Conservation (phyloP, 495 filamentous ascomycete genomes). For the Cercophora newfieldiana region DNA sequence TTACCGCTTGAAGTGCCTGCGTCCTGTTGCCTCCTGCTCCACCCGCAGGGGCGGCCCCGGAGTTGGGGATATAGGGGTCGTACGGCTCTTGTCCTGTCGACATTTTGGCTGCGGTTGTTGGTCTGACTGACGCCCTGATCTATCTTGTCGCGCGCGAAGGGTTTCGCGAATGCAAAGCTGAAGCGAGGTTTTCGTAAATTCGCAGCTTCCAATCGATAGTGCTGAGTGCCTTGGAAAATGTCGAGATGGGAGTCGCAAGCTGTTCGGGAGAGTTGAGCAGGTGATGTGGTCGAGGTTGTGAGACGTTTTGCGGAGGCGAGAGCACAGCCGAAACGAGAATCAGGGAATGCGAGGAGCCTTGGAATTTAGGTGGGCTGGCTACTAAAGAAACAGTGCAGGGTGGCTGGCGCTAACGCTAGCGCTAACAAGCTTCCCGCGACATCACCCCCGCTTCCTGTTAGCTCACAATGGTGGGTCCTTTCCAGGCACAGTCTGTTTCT, state of each 20-base stretch:
- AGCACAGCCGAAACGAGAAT: conserved; percentile 30
- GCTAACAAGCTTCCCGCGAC: conserved; percentile 1
- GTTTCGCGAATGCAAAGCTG: background rate
- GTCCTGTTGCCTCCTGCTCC: conserved; percentile 49
- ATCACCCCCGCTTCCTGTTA: background rate
- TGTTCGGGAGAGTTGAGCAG: conserved; percentile 24
- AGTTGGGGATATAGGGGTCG: conserved; percentile 86
- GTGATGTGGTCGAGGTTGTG: conserved; percentile 21
- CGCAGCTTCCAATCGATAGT: background rate
- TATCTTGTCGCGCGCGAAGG: conserved; percentile 5
- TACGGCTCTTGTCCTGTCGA: conserved; percentile 72
- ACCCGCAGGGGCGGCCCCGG: conserved; percentile 45
- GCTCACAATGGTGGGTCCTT: background rate
- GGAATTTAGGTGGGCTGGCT: conserved; percentile 26
- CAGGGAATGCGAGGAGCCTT: conserved; percentile 22
- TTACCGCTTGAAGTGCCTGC: conserved; percentile 76
- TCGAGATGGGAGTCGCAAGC: conserved; percentile 9
- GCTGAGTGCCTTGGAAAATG: background rate
- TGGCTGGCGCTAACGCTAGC: background rate
- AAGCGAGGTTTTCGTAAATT: too few species aligned
- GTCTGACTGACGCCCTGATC: background rate
- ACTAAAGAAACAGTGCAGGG: conserved; percentile 13
- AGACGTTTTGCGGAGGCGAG: conserved; percentile 36
- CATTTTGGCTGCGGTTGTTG: conserved; percentile 45
- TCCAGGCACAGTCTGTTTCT: background rate